These are phyloP conservation scores for Cladorrhinum sp. DNA, from an alignment of 2,329 filamentous ascomycete species.

Conservation along the genomic window DNA sequence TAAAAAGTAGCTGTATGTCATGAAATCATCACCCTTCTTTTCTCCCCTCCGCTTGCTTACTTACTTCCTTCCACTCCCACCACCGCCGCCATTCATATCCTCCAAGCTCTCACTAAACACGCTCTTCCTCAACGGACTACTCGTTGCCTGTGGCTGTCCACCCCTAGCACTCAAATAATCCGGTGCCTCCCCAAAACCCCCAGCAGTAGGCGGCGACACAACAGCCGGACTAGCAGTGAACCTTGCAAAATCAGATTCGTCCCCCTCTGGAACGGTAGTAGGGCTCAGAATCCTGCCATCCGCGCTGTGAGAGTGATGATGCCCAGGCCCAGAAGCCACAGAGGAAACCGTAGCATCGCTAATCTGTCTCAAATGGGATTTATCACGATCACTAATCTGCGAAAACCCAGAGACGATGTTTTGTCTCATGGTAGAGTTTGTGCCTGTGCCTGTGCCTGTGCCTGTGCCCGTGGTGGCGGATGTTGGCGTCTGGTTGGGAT, in stretches of 20 bases:
- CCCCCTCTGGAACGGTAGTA: conserved; percentile 7
- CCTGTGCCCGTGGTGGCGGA: conserved; percentile 6
- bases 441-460: background rate
- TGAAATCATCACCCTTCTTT: background rate
- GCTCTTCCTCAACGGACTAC: conserved; percentile 36
- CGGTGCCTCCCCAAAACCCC: conserved; percentile 8
- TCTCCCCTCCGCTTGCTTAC: background rate
- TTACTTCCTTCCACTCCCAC: background rate
- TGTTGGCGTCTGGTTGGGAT: conserved; percentile 8
- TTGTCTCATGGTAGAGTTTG: conserved; percentile 12
- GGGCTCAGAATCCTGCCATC: conserved; percentile 6
- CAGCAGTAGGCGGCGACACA: conserved; percentile 28
- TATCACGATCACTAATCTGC: conserved; percentile 40
- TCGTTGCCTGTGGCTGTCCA: conserved; percentile 8
- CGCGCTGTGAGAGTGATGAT: background rate
- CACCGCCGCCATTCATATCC: conserved; percentile 39
- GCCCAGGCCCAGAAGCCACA: conserved; percentile 18
- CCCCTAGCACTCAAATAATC: conserved; percentile 29
- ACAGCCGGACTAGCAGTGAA: conserved; percentile 17
- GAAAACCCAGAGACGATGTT: conserved; percentile 40
- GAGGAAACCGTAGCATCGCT: conserved; percentile 42
- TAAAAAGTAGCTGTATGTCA: background rate
- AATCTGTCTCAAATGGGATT: conserved; percentile 40
- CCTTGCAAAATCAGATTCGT: conserved; percentile 3
- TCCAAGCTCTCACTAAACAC: conserved; percentile 43